A percentile compares a stretch with the other conserved stretches of the same genome.
Evolutionary conservation across 1,284 basidiomycete species (phyloP).

Genomic region (Marasmius sp.): DNA sequence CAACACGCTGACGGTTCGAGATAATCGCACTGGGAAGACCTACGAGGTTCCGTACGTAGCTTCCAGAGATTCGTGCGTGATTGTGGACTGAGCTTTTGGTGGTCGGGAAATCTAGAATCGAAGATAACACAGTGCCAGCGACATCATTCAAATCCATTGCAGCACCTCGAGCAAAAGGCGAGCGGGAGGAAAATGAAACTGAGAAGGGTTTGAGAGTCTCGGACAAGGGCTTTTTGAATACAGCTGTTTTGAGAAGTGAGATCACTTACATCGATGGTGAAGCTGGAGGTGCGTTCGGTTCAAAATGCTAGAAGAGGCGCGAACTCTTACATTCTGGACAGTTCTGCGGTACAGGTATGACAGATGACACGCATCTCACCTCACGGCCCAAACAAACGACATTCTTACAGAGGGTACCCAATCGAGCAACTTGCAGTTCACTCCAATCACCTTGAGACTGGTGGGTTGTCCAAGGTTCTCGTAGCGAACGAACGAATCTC

Average conservation of each 20-base stretch:
- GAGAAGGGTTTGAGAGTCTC: constrained; percentile 75
- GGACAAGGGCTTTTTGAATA: constrained; percentile 85
- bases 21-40: constrained; percentile 83
- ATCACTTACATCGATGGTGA: constrained; percentile 91
- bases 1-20: constrained; percentile 67
- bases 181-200: constrained; percentile 82
- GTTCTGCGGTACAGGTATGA: constrained; percentile 71
- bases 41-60: constrained; percentile 69
- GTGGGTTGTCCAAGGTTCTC: constrained; percentile 20
- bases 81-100: neutral
- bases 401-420: constrained; percentile 74
- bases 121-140: constrained; percentile 75
- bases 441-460: constrained; percentile 77
- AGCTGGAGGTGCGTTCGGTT: constrained; percentile 55
- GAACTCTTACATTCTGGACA: constrained; percentile 22
- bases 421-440: constrained; percentile 85
- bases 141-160: constrained; percentile 79
- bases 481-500: neutral
- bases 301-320: neutral
- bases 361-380: neutral
- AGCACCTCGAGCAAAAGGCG: constrained; percentile 53
- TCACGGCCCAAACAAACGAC: neutral
- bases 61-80: neutral
- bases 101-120: constrained; percentile 49
- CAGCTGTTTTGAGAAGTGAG: constrained; percentile 76